These are phyloP conservation scores for Aspergillus nidulans DNA, from an alignment of 495 filamentous ascomycete species.

Conservation along the genomic window DNA sequence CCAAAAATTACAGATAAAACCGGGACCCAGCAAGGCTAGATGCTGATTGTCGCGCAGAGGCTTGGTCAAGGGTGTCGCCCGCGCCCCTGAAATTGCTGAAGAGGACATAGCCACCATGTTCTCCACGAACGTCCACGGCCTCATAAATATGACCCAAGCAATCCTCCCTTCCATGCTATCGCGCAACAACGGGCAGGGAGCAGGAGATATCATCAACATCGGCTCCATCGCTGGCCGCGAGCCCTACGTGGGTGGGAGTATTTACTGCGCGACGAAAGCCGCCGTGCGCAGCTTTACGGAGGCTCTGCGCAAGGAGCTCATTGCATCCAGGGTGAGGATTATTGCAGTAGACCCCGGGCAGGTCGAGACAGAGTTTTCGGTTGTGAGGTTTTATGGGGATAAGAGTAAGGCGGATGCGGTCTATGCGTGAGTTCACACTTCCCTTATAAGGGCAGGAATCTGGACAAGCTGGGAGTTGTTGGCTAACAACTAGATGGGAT, in stretches of 20 bases:
- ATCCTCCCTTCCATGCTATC: background rate
- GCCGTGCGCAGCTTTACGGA: background rate
- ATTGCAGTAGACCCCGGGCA: background rate
- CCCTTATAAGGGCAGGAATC: no score
- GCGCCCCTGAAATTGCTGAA: background rate
- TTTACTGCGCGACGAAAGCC: background rate
- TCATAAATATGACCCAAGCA: background rate
- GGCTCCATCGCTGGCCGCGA: background rate
- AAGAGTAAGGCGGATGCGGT: background rate
- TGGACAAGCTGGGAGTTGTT: no score
- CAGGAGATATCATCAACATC: slow-evolving; percentile 3
- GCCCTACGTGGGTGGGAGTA: background rate
- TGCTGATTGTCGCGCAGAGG: background rate
- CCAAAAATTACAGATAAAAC: no score
- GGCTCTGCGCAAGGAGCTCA: background rate
- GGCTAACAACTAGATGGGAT: no score
- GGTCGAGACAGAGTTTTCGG: background rate
- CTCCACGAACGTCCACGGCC: background rate
- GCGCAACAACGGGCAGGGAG: background rate
- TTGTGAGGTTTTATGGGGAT: background rate
- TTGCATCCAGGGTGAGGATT: background rate
- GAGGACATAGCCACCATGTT: background rate
- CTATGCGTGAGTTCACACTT: background rate
- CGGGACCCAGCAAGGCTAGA: no score
- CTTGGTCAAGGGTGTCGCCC: background rate